Conservation (phyloP, 257 asterid genomes). For the Osmanthus fragrans region DNA sequence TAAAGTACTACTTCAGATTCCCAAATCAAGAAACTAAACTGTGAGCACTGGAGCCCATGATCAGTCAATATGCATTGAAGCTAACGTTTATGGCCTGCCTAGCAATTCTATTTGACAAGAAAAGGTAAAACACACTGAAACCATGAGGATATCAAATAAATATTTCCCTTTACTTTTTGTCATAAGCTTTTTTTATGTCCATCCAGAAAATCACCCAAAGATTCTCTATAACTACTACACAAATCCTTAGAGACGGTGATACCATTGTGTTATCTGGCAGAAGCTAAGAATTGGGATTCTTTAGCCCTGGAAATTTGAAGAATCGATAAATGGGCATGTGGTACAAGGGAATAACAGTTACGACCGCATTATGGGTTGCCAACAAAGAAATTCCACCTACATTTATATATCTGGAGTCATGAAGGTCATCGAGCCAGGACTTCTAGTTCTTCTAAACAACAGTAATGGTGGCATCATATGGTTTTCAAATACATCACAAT, state of each 20-base stretch:
- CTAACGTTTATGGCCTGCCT: no score
- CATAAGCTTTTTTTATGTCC: neutral
- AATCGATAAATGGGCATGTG: constrained; percentile 3
- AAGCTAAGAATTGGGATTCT: neutral
- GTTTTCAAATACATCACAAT: constrained; percentile 11
- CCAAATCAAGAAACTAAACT: no score
- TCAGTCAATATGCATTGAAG: no score
- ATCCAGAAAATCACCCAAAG: neutral
- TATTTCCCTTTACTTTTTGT: neutral
- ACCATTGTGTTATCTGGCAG: neutral
- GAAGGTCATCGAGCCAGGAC: constrained; percentile 11
- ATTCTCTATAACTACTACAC: neutral
- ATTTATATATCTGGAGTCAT: constrained; percentile 11
- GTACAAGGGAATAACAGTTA: constrained; percentile 4
- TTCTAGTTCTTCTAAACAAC: neutral
- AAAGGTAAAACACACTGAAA: no score
- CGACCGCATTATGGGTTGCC: constrained; percentile 30
- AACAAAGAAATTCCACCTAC: constrained; percentile 12
- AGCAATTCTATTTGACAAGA: no score
- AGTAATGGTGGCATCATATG: constrained; percentile 7
- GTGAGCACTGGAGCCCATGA: neutral
- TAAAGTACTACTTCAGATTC: no score
- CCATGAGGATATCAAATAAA: neutral
- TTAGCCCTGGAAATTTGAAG: neutral
- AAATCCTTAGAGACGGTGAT: neutral